Base-by-base conservation (phyloP, 768 basidiomycete genomes). In the Lyophyllum decastes region DNA sequence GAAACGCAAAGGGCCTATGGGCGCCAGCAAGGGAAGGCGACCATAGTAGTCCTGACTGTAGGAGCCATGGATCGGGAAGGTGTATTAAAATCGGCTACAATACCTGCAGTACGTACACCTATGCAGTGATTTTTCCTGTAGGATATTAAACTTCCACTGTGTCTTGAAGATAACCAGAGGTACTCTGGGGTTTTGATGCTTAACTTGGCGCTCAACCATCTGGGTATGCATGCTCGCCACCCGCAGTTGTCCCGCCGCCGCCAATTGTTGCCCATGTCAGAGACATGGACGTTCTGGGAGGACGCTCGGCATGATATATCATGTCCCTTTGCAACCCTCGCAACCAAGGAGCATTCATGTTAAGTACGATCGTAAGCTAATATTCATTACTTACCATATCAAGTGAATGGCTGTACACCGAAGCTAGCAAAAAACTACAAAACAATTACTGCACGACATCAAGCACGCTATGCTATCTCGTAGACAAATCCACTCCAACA, bases 1-100 rank as follows among this genome's bases (percentile, higher is more conserved):
- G 54, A 74, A 73, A 57, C 71, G 74, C 17, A 75, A 71, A 57
- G 40, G 59, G 21, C 69, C 68, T 8, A 38, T 55, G 22, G 65
- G 60, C 25, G 70, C 64, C 24, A 59, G 54, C 12, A 64, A 65
- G 35, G 60, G 63, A 35, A 64, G 61, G 44, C 63, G 66, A 16
- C 21, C 48, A n/a, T 57, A 43, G 54, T 24, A 38, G 7, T 7
- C 22, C 7, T 10, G 19, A 41, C 11, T 19, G n/a, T 19, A 41
- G 40, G 40, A 16, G 10, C n/a, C 11, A 22, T 22, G 14, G 22
- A 17, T 25, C 21, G 10, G 10, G 44, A 45, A 21, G 44, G 4
- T 46, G 44, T 24, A 4, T 7, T 45, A 48, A 19, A 1, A 2
- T 26, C 19, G 47, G 26, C 1, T 19, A 16, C 14, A 16, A 7